These are phyloP conservation scores for Prinsepia uniflora DNA, from an alignment of 306 rosid species.

Conservation along the genomic window DNA sequence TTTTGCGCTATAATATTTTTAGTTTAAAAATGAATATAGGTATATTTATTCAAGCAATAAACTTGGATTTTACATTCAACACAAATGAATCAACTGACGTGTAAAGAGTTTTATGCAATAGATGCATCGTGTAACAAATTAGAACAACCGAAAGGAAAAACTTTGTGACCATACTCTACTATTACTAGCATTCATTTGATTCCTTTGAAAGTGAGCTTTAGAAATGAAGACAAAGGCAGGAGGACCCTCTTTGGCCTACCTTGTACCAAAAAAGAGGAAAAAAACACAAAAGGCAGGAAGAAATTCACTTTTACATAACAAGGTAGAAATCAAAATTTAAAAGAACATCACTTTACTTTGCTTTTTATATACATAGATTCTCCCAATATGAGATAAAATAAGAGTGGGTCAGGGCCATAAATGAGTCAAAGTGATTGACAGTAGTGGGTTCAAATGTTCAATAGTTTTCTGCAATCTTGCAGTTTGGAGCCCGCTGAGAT, in stretches of 20 bases:
- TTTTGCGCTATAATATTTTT: too few relatives aligned
- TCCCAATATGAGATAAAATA: neutral
- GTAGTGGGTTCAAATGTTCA: neutral
- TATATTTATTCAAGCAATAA: too few relatives aligned
- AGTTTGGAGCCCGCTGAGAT: neutral
- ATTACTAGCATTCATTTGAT: neutral
- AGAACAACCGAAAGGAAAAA: neutral
- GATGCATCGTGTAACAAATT: neutral
- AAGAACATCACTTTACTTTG: neutral
- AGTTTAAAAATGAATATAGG: too few relatives aligned
- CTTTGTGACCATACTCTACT: neutral
- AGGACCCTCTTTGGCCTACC: neutral
- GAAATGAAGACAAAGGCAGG: neutral
- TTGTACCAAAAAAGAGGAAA: neutral
- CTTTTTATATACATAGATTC: neutral
- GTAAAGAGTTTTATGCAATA: neutral
- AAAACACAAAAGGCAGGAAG: neutral
- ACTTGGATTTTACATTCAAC: too few relatives aligned
- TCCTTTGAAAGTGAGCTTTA: neutral
- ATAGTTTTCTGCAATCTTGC: conserved; percentile 1
- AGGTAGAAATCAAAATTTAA: neutral
- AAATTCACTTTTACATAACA: neutral
- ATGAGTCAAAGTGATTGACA: too few relatives aligned
- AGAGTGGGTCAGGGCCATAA: neutral
- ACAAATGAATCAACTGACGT: too few relatives aligned